These are phyloP conservation scores for Nigrograna mackinnonii DNA, from an alignment of 2,329 filamentous ascomycete species.

Conservation along the genomic window DNA sequence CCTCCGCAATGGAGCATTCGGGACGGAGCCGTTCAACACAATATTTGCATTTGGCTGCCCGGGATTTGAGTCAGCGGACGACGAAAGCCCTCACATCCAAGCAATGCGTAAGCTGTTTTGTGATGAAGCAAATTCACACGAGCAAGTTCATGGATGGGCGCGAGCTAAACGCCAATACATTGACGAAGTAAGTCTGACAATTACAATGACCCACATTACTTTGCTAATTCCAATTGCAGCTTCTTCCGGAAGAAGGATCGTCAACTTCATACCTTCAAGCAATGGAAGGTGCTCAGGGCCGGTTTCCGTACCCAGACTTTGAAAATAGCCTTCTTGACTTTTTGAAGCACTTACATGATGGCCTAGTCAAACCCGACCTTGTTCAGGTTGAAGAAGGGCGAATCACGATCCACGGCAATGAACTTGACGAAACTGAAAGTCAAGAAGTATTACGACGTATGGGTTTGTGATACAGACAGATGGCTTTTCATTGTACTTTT, in stretches of 20 bases:
- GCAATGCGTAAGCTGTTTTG: slow-evolving; percentile 40
- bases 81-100: slow-evolving; percentile 29
- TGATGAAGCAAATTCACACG: slow-evolving; percentile 28
- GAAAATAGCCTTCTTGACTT: slow-evolving; percentile 46
- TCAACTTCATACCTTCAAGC: slow-evolving; percentile 22
- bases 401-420: slow-evolving; percentile 33
- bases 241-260: slow-evolving; percentile 19
- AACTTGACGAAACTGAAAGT: slow-evolving; percentile 32
- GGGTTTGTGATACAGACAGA: slow-evolving; percentile 22
- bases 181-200: slow-evolving; percentile 16
- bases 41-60: slow-evolving; percentile 52
- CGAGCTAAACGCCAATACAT: slow-evolving; percentile 39
- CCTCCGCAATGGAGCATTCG: slow-evolving; percentile 40
- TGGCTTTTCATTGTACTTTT: background rate
- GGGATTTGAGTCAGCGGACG: slow-evolving; percentile 18
- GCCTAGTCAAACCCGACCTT: slow-evolving; percentile 52
- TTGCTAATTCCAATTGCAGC: too few relatives aligned
- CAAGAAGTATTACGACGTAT: slow-evolving; percentile 37
- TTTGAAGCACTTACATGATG: slow-evolving; percentile 47
- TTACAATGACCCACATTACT: too few relatives aligned
- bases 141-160: slow-evolving; percentile 41
- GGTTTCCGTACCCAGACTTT: slow-evolving; percentile 41
- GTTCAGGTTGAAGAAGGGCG: slow-evolving; percentile 56
- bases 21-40: slow-evolving; percentile 42
- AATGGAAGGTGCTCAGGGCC: slow-evolving; percentile 31